Conservation (phyloP, 345 rosid genomes). For the Rhizophora apiculata region DNA sequence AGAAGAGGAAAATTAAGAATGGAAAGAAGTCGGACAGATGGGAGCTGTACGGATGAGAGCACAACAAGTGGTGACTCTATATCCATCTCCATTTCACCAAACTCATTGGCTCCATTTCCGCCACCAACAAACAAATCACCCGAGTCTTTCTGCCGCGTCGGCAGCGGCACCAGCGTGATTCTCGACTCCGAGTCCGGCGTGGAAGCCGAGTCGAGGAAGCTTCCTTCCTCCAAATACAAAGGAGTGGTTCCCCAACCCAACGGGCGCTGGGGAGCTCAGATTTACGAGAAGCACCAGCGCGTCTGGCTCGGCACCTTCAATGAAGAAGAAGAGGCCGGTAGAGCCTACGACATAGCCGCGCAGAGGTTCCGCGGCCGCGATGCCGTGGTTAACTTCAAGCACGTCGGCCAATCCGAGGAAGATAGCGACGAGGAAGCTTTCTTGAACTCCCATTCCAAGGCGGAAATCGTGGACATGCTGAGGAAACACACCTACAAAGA, state of each 20-base stretch:
- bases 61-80: constrained; percentile 25
- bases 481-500: constrained; percentile 79
- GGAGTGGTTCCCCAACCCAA: constrained; percentile 98
- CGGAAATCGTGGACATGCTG: constrained; percentile 87
- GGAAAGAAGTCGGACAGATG: constrained; percentile 33
- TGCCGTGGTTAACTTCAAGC: constrained; percentile 70
- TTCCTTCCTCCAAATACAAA: constrained; percentile 82
- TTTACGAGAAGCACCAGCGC: constrained; percentile 91
- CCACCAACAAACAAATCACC: constrained; percentile 28
- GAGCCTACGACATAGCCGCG: constrained; percentile 78
- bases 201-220: constrained; percentile 80
- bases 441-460: constrained; percentile 65
- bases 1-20: neutral
- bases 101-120: constrained; percentile 28
- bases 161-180: constrained; percentile 56
- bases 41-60: constrained; percentile 55
- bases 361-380: constrained; percentile 86
- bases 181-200: constrained; percentile 55
- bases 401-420: constrained; percentile 11
- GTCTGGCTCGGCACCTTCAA: constrained; percentile 95
- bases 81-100: too few species aligned
- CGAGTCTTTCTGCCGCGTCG: constrained; percentile 45
- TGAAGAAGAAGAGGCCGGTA: constrained; percentile 75
- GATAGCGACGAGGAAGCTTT: constrained; percentile 41
- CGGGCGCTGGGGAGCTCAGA: constrained; percentile 97